Evolutionary conservation across 2,329 filamentous ascomycete species (phyloP), one percentile per base, ranked within the genome.

Genomic region (Alternaria novae-zelandiae): DNA sequence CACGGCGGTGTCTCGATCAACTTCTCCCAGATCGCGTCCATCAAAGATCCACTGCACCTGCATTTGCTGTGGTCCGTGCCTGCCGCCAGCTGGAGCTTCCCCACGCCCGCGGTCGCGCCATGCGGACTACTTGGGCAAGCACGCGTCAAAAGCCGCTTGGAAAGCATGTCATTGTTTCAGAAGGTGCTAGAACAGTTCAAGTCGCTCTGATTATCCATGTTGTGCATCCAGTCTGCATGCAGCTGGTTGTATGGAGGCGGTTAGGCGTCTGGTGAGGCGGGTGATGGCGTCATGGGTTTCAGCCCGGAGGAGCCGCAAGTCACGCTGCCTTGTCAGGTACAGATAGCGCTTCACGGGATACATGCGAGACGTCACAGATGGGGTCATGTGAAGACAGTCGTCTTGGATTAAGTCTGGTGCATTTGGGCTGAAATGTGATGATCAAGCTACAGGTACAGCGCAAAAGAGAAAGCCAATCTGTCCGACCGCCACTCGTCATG

Each of bases 281-380:
- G 58, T 69, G 56, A 73, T 76, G 75, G 72, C 75, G 75, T 78
- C 75, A 78, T 79, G 64, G 72, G 60, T 72, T 61, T 72, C 68
- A 70, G 57, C 46, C 64, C 66, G 62, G 63, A 59, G 70, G 68
- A 74, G 74, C 73, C 70, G 69, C 74, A 74, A 69, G 73, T 78
- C 75, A 78, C 70, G 72, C 68, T 67, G 67, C 13, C 43, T 44
- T 51, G 61, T 74, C 74, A 76, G 65, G 64, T 59, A 63, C 61
- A 47, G 20, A 28, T 63, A 30, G 23, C 21, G 43, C 41, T 67
- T 67, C 67, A 67, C 64, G 59, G 54, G 65, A 43, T 63, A 30
- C 26, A 47, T 12, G 21, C 20, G 51, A 10, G 44, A 50, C 26
- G 53, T 56, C 56, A 68, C 50, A 55, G 46, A 59, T 36, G 5